Base-by-base conservation (phyloP, 1,284 basidiomycete species). In the Rhodofomes roseus region DNA sequence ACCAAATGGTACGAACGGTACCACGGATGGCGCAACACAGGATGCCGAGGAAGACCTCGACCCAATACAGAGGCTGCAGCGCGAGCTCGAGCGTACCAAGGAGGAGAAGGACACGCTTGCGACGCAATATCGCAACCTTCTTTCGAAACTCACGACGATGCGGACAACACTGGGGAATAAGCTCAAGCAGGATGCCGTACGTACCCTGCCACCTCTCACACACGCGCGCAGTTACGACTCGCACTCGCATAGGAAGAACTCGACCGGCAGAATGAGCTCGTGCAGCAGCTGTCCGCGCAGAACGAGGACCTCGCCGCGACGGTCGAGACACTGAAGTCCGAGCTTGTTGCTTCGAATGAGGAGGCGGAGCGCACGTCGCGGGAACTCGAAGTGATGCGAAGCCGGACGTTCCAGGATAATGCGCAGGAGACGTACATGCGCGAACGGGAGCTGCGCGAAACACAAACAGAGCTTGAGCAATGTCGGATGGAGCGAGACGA, bases 151-250 rank as follows among this genome's bases (percentile, higher is more conserved):
- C 53, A 95, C 93, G 2, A 85, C 89, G 37, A 98, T 99, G 95
- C 85, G 96, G 16, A 92, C 88, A 29, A 93, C 93, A 4, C 81
- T 99, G 27, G 95, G 95, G 41, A 96, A 95, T 69, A 96, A 98
- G 73, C 79, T 99, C 59, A 88, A 92, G 72, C 93, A 97, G 74
- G 97, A 99, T 76, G 96, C 97, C 66, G 96, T 97, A 77, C 72
- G 93, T 86, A 55, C 56, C 58, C 34, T 61, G 20, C 48, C 59
- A 37, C 62, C 40, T 50, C 55, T 46, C 56, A 48, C 46, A 48
- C 63, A 37, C 58, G 60, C 59, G 29, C 63, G 58, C 62, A 61
- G 56, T 65, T 60, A 62, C 67, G 62, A 69, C 62, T 65, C 62
- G 59, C 60, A 60, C 41, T 64, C 63, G 71, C 69, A 65, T 79